Percentiles rank a stretch among this genome's conserved stretches.
These are phyloP conservation scores for Stachybotrys chlorohalonatus DNA, from an alignment of 2,329 filamentous ascomycete species.

Conservation along the genomic window DNA sequence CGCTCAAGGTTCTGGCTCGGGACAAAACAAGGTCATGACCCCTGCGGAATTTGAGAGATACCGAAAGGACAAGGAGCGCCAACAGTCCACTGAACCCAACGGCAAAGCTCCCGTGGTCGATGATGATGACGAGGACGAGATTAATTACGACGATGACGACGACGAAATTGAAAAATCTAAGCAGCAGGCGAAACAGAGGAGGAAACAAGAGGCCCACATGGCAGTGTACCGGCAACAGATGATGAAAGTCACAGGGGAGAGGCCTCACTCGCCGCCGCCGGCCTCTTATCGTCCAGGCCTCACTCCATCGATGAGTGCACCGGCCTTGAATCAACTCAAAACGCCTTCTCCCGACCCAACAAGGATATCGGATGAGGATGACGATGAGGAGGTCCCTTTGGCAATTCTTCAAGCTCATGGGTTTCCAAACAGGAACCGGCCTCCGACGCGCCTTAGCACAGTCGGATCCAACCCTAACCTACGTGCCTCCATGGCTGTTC, in stretches of 20 bases:
- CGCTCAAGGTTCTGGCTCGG: conserved; percentile 25
- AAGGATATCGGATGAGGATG: conserved; percentile 63
- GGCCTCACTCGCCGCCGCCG: conserved; percentile 20
- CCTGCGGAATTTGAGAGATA: conserved; percentile 80
- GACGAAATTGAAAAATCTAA: conserved; percentile 71
- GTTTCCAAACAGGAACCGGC: conserved; percentile 70
- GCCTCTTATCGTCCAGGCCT: conserved; percentile 43
- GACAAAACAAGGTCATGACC: conserved; percentile 76
- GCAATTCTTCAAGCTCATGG: conserved; percentile 83
- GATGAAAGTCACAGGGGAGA: conserved; percentile 89
- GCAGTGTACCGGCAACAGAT: conserved; percentile 87
- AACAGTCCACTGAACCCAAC: conserved; percentile 30
- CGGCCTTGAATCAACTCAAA: conserved; percentile 39
- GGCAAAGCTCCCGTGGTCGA: conserved; percentile 39
- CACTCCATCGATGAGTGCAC: conserved; percentile 51
- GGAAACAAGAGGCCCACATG: conserved; percentile 85
- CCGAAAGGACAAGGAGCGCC: conserved; percentile 62
- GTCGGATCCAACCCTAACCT: conserved; percentile 66
- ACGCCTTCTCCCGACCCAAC: conserved; percentile 25
- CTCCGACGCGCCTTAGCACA: conserved; percentile 57
- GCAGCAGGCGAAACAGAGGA: conserved; percentile 64
- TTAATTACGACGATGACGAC: conserved; percentile 63
- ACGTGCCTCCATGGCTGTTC: conserved; percentile 40
- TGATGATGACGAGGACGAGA: conserved; percentile 53
- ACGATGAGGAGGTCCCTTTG: conserved; percentile 82